Evolutionary conservation across 2,329 filamentous ascomycete genomes (phyloP).

Genomic region (Pseudogymnoascus sp.): DNA sequence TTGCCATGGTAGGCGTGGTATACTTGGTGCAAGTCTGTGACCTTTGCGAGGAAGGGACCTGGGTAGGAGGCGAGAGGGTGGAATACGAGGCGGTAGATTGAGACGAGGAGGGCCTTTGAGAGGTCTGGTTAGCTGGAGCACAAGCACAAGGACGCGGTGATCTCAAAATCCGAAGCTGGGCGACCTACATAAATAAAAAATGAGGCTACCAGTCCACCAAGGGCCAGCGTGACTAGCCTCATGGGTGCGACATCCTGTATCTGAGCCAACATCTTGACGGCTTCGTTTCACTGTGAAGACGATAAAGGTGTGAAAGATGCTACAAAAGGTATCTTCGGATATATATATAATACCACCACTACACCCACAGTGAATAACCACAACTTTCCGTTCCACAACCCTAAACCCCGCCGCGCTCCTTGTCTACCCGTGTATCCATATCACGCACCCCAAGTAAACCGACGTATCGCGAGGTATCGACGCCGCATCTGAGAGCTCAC

Average conservation of each 20-base stretch:
- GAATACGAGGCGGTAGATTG: slow-evolving; percentile 50
- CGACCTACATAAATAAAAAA: background rate
- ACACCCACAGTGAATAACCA: background rate
- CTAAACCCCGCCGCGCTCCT: background rate
- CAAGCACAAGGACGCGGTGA: background rate
- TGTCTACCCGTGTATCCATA: background rate
- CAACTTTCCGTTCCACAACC: background rate
- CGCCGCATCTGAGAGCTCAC: background rate
- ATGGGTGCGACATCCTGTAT: background rate
- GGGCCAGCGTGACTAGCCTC: background rate
- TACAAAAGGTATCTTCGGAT: background rate
- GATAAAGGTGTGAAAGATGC: background rate
- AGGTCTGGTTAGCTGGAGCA: background rate
- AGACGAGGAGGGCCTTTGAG: slow-evolving; percentile 11
- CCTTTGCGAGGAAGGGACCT: slow-evolving; percentile 53
- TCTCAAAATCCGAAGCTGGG: background rate
- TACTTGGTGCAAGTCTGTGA: slow-evolving; percentile 57
- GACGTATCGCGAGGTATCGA: background rate
- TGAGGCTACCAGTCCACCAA: background rate
- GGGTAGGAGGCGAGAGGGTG: slow-evolving; percentile 59
- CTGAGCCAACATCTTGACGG: background rate
- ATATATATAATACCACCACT: background rate
- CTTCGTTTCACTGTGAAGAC: background rate
- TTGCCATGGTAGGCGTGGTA: slow-evolving; percentile 70
- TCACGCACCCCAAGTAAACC: background rate